A percentile compares a stretch with the other conserved stretches of the same genome.
Evolutionary conservation across 2,329 filamentous ascomycete species (phyloP).

Genomic region (Berkeleyomyces basicola): DNA sequence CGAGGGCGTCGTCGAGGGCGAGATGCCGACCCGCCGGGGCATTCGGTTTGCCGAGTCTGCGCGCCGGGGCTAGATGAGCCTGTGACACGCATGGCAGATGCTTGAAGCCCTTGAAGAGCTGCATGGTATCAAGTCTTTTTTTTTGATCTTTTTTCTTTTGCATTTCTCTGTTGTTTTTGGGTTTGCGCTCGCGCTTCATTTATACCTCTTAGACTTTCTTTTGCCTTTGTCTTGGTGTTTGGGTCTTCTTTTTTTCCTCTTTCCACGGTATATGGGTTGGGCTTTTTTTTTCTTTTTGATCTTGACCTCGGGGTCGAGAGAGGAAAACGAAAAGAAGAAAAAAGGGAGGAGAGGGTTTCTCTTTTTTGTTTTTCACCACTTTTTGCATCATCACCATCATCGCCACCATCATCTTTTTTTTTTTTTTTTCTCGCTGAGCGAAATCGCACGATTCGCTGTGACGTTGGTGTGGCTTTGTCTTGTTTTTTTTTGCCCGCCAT

Average conservation of each 20-base stretch:
- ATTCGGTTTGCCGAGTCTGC: conserved; percentile 42
- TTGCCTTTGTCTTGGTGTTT: background rate
- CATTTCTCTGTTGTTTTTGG: background rate
- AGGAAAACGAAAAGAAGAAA: background rate
- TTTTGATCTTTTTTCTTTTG: background rate
- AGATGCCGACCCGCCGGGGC: conserved; percentile 34
- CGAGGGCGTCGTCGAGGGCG: conserved; percentile 35
- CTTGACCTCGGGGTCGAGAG: background rate
- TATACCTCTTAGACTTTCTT: background rate
- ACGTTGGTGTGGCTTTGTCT: background rate
- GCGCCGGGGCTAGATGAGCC: background rate
- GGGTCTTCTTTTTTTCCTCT: background rate
- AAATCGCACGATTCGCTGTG: background rate
- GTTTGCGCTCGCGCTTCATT: background rate
- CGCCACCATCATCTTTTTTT: background rate
- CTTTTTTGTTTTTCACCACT: background rate
- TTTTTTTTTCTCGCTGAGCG: background rate
- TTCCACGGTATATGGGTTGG: background rate
- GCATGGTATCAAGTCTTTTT: background rate
- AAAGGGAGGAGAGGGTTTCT: background rate
- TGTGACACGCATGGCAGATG: background rate
- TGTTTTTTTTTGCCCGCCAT: background rate
- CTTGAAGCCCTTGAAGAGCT: background rate
- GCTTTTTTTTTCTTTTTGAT: background rate
- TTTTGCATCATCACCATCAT: conserved; percentile 4